These are phyloP conservation scores for Rhododendron simsii DNA, from an alignment of 148 eudicot genomes.

Conservation along the genomic window DNA sequence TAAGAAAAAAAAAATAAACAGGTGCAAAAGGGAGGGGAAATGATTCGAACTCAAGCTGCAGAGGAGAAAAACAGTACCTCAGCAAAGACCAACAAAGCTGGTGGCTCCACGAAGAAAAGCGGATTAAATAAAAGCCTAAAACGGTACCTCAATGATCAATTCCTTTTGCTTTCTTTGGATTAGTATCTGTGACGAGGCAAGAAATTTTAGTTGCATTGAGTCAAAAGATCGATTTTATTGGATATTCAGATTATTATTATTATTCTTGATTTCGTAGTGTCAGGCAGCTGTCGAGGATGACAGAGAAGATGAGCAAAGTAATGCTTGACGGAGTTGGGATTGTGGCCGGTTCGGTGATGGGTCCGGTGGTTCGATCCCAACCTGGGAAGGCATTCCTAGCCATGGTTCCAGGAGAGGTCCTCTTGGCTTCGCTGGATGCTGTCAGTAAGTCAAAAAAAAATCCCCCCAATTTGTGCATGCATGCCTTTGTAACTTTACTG, in stretches of 20 bases:
- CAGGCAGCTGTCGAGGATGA: slow-evolving; percentile 59
- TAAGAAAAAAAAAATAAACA: slow-evolving; percentile 9
- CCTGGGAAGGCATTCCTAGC: slow-evolving; percentile 65
- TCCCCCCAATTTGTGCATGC: neutral
- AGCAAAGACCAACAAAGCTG: slow-evolving; percentile 21
- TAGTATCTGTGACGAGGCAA: neutral
- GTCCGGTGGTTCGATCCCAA: slow-evolving; percentile 66
- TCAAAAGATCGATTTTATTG: neutral
- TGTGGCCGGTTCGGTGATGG: slow-evolving; percentile 74
- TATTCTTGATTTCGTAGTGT: slow-evolving; percentile 29
- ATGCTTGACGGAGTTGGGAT: slow-evolving; percentile 77
- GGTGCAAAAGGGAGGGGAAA: slow-evolving; percentile 85
- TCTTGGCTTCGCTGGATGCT: slow-evolving; percentile 91
- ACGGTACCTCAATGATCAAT: slow-evolving; percentile 36
- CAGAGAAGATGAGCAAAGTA: slow-evolving; percentile 79
- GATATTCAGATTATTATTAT: neutral
- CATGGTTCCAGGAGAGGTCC: slow-evolving; percentile 86
- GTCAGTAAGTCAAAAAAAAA: slow-evolving; percentile 47
- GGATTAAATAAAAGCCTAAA: slow-evolving; percentile 62
- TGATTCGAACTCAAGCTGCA: slow-evolving; percentile 33
- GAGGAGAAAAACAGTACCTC: slow-evolving; percentile 24
- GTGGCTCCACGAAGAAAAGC: slow-evolving; percentile 31
- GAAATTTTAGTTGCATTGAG: neutral
- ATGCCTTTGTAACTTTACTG: neutral
- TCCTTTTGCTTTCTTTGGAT: neutral